Percentiles rank a stretch among this genome's conserved stretches.
Evolutionary conservation across 2,329 filamentous ascomycete species (phyloP).

Genomic region (Laburnicola sp.): DNA sequence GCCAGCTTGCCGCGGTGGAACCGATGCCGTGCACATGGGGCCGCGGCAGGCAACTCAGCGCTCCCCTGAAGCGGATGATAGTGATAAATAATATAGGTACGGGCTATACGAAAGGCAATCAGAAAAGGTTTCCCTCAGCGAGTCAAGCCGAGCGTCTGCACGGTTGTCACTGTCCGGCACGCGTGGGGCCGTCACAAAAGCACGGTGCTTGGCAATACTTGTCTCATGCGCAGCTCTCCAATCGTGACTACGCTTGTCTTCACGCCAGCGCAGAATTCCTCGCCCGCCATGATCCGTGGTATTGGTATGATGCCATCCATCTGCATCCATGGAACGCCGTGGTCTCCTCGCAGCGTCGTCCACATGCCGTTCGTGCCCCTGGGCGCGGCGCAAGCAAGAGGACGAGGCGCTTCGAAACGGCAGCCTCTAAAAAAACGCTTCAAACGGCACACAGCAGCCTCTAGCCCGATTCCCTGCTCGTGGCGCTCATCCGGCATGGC

Average conservation of each 20-base stretch:
- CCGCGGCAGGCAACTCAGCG: background rate
- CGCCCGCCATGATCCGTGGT: background rate
- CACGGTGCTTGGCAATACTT: conserved; percentile 13
- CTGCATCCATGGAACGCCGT: background rate
- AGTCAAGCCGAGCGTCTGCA: background rate
- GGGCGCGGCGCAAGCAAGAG: conserved; percentile 1
- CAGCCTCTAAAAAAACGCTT: background rate
- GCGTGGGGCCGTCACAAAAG: background rate
- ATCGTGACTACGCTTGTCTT: background rate
- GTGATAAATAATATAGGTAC: background rate
- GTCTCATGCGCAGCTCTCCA: background rate
- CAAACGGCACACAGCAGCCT: background rate
- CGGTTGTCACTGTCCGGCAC: background rate
- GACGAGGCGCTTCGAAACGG: background rate
- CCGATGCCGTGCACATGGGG: background rate
- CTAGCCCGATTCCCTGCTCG: conserved; percentile 1
- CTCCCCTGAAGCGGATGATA: background rate
- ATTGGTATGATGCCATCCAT: conserved; percentile 2
- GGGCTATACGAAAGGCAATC: background rate
- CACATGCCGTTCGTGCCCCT: background rate
- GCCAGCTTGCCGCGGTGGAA: conserved; percentile 1
- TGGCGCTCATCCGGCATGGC: background rate
- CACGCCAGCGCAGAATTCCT: background rate
- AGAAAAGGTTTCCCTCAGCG: background rate
- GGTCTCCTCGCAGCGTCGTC: too few relatives aligned